These are phyloP conservation scores for Candida nonsorbophila DNA, from an alignment of 805 yeast genomes.

Conservation along the genomic window DNA sequence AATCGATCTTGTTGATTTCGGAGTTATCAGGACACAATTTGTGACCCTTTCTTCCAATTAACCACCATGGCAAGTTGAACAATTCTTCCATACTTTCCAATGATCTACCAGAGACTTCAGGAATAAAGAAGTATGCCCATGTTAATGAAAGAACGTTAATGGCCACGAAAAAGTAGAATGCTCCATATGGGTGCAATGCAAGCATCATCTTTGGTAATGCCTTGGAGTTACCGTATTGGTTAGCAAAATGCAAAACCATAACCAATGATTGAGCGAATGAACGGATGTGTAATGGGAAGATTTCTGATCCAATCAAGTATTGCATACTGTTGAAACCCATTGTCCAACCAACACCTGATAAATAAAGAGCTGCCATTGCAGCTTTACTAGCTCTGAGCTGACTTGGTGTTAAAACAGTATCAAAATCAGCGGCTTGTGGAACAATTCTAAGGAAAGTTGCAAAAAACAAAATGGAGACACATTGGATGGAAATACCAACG, in stretches of 20 bases:
- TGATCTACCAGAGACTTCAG: slow-evolving; percentile 46
- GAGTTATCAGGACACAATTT: slow-evolving; percentile 48
- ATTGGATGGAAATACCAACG: slow-evolving; percentile 43
- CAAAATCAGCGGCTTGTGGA: slow-evolving; percentile 35
- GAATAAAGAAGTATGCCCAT: slow-evolving; percentile 46
- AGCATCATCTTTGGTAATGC: slow-evolving; percentile 50
- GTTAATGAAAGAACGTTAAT: slow-evolving; percentile 36
- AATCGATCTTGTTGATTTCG: slow-evolving; percentile 27
- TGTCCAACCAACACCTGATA: slow-evolving; percentile 55
- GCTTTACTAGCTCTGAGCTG: slow-evolving; percentile 35
- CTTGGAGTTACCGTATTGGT: slow-evolving; percentile 54
- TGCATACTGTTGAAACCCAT: slow-evolving; percentile 55
- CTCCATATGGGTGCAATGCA: slow-evolving; percentile 41
- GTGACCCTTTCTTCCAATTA: slow-evolving; percentile 51
- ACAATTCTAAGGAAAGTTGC: slow-evolving; percentile 43
- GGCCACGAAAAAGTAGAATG: slow-evolving; percentile 47
- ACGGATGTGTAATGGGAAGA: slow-evolving; percentile 48
- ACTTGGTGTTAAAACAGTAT: slow-evolving; percentile 20
- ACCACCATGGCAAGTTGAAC: slow-evolving; percentile 52
- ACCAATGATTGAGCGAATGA: slow-evolving; percentile 45
- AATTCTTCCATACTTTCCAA: slow-evolving; percentile 50
- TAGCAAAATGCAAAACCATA: slow-evolving; percentile 53
- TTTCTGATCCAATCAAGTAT: slow-evolving; percentile 50
- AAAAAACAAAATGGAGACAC: slow-evolving; percentile 38
- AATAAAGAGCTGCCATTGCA: slow-evolving; percentile 46